phyloP scores from a whole-genome alignment of 169 alveolate genomes.

The Cystoisospora suis region DNA sequence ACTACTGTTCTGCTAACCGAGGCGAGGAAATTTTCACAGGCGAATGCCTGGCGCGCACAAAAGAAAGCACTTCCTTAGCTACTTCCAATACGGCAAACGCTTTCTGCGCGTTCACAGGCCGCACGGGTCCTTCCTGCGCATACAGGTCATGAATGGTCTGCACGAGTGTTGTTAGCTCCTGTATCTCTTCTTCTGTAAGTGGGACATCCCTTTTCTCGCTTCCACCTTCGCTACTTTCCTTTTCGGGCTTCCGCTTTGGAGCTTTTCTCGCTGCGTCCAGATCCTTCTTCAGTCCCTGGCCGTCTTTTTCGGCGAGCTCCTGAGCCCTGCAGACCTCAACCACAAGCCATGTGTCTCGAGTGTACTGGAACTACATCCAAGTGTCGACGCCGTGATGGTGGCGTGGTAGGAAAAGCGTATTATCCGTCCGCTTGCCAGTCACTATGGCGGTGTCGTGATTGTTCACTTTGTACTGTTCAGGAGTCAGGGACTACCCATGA shows the following conservation, averaged over 20 bases:
- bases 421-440: too few relatives aligned
- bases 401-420: too few relatives aligned
- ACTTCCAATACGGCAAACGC: not conserved
- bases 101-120: not conserved
- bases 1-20: too few relatives aligned
- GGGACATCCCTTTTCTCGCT: not conserved
- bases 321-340: conserved; percentile 20
- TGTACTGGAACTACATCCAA: too few relatives aligned
- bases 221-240: not conserved
- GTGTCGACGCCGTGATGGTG: too few relatives aligned
- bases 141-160: not conserved
- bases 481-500: too few relatives aligned
- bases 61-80: not conserved
- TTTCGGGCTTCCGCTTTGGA: not conserved
- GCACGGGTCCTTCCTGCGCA: not conserved
- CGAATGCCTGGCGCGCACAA: not conserved
- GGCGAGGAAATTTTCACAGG: conserved; percentile 8
- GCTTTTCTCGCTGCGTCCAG: not conserved
- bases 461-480: too few relatives aligned
- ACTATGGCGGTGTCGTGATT: too few relatives aligned
- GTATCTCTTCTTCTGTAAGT: not conserved
- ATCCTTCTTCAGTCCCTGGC: not conserved
- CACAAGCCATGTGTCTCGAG: too few relatives aligned
- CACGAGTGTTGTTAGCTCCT: not conserved
- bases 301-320: not conserved